These are phyloP conservation scores for Podaxis pistillaris DNA, from an alignment of 768 basidiomycete species.

Conservation along the genomic window DNA sequence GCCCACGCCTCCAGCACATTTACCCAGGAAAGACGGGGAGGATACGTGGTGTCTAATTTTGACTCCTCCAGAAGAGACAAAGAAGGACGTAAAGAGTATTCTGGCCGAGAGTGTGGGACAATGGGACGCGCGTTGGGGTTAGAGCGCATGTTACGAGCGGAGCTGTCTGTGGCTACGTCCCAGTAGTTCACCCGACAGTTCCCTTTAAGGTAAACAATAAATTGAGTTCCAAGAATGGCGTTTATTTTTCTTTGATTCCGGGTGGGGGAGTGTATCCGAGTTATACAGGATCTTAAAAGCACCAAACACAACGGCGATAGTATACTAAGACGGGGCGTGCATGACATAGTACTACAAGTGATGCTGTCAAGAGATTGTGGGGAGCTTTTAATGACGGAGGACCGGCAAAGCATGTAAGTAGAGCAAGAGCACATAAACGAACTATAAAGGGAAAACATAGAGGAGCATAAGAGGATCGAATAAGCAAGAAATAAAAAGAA, in stretches of 20 bases:
- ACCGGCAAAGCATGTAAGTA: conserved; percentile 6
- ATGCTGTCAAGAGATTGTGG: conserved; percentile 17
- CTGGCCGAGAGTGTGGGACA: conserved; percentile 42
- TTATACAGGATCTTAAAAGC: conserved; percentile 8
- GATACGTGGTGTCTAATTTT: conserved; percentile 51
- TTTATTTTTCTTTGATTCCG: neutral
- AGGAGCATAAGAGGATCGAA: conserved; percentile 8
- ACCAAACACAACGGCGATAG: conserved; percentile 12
- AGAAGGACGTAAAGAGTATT: conserved; percentile 32
- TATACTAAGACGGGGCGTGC: conserved; percentile 4
- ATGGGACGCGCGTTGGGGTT: conserved; percentile 40
- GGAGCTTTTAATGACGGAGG: conserved; percentile 6
- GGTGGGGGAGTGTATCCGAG: neutral
- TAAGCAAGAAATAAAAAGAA: neutral
- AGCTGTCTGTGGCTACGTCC: neutral
- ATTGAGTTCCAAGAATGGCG: neutral
- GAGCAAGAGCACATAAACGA: conserved; percentile 9
- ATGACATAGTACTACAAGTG: conserved; percentile 6
- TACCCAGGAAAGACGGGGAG: conserved; percentile 49
- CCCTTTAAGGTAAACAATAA: neutral
- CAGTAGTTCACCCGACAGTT: neutral
- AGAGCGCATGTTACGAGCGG: neutral
- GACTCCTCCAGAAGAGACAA: conserved; percentile 18
- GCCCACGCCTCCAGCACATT: conserved; percentile 33
- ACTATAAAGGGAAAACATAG: conserved; percentile 1